Percentiles rank a stretch among this genome's conserved stretches.
These are phyloP conservation scores for Monosporozyma siamensis DNA, from an alignment of 805 yeast species.

Conservation along the genomic window DNA sequence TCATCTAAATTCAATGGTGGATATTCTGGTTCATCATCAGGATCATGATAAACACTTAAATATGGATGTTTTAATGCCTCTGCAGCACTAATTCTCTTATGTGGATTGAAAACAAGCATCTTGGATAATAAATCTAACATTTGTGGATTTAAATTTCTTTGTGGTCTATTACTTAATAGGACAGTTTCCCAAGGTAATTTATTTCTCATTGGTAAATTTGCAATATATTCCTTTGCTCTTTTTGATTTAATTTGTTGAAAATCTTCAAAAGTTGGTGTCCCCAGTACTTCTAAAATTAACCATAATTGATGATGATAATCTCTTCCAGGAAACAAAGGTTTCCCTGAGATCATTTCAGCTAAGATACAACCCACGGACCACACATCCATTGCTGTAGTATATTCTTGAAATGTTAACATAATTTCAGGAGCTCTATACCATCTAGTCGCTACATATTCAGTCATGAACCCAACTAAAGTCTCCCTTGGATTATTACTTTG, in stretches of 20 bases:
- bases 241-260: constrained; percentile 62
- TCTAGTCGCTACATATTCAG: constrained; percentile 77
- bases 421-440: constrained; percentile 85
- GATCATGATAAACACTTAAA: constrained; percentile 55
- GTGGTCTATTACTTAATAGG: constrained; percentile 9
- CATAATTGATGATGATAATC: constrained; percentile 63
- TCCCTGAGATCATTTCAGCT: constrained; percentile 54
- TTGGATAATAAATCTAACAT: constrained; percentile 59
- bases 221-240: constrained; percentile 68
- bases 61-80: constrained; percentile 73
- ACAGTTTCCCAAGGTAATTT: constrained; percentile 38
- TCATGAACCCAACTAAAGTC: constrained; percentile 45
- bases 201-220: constrained; percentile 53
- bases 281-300: constrained; percentile 57
- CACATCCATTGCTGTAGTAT: constrained; percentile 66
- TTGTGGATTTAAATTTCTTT: constrained; percentile 30
- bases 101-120: constrained; percentile 63
- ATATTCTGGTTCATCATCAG: constrained; percentile 56
- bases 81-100: constrained; percentile 62
- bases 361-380: constrained; percentile 78
- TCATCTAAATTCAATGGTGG: constrained; percentile 31
- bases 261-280: constrained; percentile 68
- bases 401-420: constrained; percentile 64
- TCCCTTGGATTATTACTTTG: constrained; percentile 34
- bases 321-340: constrained; percentile 66